These are phyloP conservation scores for Mortierella sp. DNA, from an alignment of 371 early-diverging fungal species.

Conservation along the genomic window DNA sequence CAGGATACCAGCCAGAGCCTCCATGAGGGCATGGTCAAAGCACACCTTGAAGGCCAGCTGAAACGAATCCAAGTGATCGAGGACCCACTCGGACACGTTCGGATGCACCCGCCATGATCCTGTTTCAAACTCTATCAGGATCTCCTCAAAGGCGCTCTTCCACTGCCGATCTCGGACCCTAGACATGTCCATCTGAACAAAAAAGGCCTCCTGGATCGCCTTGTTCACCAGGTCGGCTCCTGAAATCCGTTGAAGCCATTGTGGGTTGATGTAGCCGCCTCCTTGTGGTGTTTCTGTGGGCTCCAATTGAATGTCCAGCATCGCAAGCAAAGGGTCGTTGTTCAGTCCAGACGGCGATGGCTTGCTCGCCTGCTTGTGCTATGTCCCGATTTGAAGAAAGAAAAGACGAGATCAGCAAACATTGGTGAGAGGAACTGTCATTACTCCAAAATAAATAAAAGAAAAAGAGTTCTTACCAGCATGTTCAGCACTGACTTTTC, in stretches of 20 bases:
- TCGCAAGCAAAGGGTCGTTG: not conserved
- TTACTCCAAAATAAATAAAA: not conserved
- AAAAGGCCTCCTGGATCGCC: slow-evolving; percentile 33
- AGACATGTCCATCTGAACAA: slow-evolving; percentile 35
- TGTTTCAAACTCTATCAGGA: slow-evolving; percentile 17
- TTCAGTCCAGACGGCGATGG: slow-evolving; percentile 5
- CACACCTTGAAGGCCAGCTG: slow-evolving; percentile 35
- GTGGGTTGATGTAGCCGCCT: slow-evolving; percentile 3
- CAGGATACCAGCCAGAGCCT: slow-evolving; percentile 23
- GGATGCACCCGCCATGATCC: slow-evolving; percentile 27
- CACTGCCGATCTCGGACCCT: slow-evolving; percentile 18
- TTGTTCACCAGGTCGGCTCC: slow-evolving; percentile 21
- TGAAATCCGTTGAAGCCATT: not conserved
- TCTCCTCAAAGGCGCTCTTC: slow-evolving; percentile 34
- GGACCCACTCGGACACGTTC: slow-evolving; percentile 37
- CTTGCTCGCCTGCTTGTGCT: slow-evolving; percentile 1
- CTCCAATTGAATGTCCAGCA: not conserved
- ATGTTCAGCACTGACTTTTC: slow-evolving; percentile 13
- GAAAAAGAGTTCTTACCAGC: slow-evolving; percentile 28
- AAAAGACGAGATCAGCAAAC: not conserved
- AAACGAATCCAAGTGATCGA: slow-evolving; percentile 13
- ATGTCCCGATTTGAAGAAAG: not conserved
- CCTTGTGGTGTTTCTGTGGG: not conserved
- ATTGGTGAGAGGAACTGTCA: too few relatives aligned
- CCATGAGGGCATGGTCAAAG: slow-evolving; percentile 47